Percentiles rank a stretch among this genome's conserved stretches.
These are phyloP conservation scores for Fusarium metavorans DNA, from an alignment of 2,329 filamentous ascomycete species.

Conservation along the genomic window DNA sequence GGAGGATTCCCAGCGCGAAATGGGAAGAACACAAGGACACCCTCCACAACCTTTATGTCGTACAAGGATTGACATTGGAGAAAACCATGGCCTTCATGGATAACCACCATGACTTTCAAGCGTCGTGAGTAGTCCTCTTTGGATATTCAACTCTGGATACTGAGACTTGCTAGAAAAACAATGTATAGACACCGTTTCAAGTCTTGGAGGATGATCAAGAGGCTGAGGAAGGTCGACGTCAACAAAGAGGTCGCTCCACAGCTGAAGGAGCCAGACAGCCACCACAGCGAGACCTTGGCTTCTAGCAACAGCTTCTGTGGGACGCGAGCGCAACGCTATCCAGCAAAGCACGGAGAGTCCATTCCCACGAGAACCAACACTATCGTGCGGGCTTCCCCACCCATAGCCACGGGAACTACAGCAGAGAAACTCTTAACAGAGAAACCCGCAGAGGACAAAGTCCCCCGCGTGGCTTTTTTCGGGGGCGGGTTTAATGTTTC, in stretches of 20 bases:
- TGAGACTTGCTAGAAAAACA: background rate
- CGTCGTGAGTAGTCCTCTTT: too few species aligned
- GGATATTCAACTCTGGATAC: too few species aligned
- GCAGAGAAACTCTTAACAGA: too few species aligned
- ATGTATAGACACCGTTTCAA: background rate
- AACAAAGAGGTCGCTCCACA: background rate
- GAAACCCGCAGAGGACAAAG: too few species aligned
- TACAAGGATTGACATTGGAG: background rate
- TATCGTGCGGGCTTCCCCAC: too few species aligned
- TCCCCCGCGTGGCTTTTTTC: too few species aligned
- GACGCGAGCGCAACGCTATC: background rate
- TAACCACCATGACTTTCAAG: background rate
- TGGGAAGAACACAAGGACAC: background rate
- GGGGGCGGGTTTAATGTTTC: too few species aligned
- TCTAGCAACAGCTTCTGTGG: background rate
- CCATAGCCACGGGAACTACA: background rate
- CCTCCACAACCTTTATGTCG: background rate
- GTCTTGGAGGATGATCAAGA: background rate
- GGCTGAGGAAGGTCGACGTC: background rate
- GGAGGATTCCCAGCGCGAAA: background rate
- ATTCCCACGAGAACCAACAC: too few species aligned
- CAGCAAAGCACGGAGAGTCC: background rate
- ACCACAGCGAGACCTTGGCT: background rate
- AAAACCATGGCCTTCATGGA: background rate
- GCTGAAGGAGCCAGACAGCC: too few species aligned